These are phyloP conservation scores for Trichoderma semiorbis DNA, from an alignment of 2,329 filamentous ascomycete species.

Conservation along the genomic window DNA sequence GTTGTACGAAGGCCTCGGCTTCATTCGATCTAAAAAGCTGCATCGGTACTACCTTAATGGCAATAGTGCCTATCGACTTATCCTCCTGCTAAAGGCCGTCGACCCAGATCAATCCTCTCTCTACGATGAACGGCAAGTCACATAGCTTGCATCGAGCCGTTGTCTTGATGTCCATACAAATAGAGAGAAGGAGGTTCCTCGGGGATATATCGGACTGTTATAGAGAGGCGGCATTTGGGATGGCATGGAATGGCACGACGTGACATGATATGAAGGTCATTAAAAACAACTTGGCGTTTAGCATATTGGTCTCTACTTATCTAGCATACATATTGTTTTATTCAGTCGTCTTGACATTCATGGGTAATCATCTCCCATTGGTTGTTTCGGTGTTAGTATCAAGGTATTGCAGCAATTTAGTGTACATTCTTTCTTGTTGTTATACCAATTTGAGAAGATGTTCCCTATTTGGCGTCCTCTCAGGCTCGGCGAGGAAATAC, in stretches of 20 bases:
- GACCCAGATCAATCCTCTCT: slow-evolving; percentile 40
- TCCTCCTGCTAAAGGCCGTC: slow-evolving; percentile 68
- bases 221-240: background rate
- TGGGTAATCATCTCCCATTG: background rate
- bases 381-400: background rate
- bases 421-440: too few species aligned
- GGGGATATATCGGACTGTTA: background rate
- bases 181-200: background rate
- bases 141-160: background rate
- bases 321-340: background rate
- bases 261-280: background rate
- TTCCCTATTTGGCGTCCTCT: background rate
- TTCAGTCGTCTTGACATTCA: background rate
- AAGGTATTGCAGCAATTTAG: background rate
- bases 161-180: background rate
- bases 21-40: slow-evolving; percentile 85
- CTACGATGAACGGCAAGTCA: slow-evolving; percentile 18
- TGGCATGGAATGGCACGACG: background rate
- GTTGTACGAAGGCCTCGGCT: slow-evolving; percentile 88
- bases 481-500: slow-evolving; percentile 27
- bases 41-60: slow-evolving; percentile 97
- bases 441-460: background rate
- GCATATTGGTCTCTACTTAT: background rate
- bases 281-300: slow-evolving; percentile 18
- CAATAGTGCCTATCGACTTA: slow-evolving; percentile 86